Evolutionary conservation across 768 basidiomycete species (phyloP).

Genomic region (Atractiella rhizophila): DNA sequence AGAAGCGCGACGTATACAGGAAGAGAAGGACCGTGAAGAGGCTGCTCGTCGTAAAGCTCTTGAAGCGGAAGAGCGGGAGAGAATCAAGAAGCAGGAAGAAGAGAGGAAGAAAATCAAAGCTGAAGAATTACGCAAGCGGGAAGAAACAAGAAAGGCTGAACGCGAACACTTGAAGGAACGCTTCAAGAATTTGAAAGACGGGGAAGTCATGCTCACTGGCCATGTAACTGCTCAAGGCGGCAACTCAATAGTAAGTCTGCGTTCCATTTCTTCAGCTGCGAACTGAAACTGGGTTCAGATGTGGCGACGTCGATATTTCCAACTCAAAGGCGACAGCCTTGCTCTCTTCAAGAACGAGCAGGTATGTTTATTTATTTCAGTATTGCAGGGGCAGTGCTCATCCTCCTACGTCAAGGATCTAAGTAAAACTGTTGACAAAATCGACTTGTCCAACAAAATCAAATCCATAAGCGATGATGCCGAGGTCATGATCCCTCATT

Average conservation of each 20-base stretch:
- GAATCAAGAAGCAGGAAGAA: not conserved
- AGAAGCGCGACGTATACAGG: too few species aligned
- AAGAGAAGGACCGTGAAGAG: constrained; percentile 1
- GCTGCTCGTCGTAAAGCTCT: not conserved
- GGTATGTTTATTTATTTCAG: too few species aligned
- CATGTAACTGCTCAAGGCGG: constrained; percentile 4
- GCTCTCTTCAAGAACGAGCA: constrained; percentile 7
- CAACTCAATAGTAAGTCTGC: constrained; percentile 1
- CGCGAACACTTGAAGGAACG: too few species aligned
- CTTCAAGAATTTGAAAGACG: too few species aligned
- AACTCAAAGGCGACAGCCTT: not conserved
- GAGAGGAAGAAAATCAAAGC: not conserved
- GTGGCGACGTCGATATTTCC: constrained; percentile 4
- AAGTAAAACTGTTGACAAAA: not conserved
- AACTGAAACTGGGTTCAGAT: not conserved
- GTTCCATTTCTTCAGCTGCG: not conserved
- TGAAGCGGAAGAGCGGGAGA: not conserved
- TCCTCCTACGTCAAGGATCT: too few species aligned
- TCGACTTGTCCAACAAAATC: not conserved
- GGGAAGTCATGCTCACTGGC: not conserved
- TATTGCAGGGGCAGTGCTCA: too few species aligned
- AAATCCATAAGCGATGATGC: not conserved
- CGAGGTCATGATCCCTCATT: constrained; percentile 5
- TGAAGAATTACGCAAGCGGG: not conserved
- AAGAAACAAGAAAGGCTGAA: not conserved